Evolutionary conservation across 192 early-diverging fungal genomes (phyloP), one percentile per base, ranked within the genome.

Genomic region (Podila verticillata): DNA sequence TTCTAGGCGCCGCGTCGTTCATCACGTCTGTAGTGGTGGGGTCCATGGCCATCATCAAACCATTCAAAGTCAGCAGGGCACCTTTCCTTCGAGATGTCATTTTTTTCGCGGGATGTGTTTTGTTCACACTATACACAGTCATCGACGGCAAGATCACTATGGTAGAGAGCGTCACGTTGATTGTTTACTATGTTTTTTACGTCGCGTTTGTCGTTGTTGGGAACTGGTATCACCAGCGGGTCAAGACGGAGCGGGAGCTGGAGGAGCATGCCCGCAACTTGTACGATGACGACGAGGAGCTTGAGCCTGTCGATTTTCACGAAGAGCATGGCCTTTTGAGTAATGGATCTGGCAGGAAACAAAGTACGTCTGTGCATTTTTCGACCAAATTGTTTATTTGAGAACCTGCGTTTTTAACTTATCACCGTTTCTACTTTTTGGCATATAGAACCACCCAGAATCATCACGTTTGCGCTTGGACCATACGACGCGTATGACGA

Each of bases 11-110:
- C 9, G 91, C 92, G 0, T 86, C 91, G 39, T 99, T 97, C 80
- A 93, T 97, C 58, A 87, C 91, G 5, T 85, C 95, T 28, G 88
- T 97, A 2, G 94, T 98, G 28, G 89, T 95, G 10, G 95, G 96
- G 44, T 88, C 89, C 1, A 94, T 97, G 69, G 92, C 94, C 7
- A 85, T 96, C 7, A 86, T 95, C 28, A 86, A 87, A 13, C 96
- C 96, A 26, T 96, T 94, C 67, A 85, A 86, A 70, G 91, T 92
- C 49, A 86, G 84, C 54, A 82, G 82, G 39, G 74, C 89, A 9
- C 88, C 93, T 12, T 96, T 96, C 60, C 63, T 95, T 17, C 86
- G 95, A n/a, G 95, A 97, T 79, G 82, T 94, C 9, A 84, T 83
- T 7, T 95, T 96, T 61, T 97, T 96, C 68, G 85, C 87, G 15